A percentile compares a stretch with the other conserved stretches of the same genome.
phyloP scores from a whole-genome alignment of 140 eudicot genomes.

The Ambrosia hybrid region DNA sequence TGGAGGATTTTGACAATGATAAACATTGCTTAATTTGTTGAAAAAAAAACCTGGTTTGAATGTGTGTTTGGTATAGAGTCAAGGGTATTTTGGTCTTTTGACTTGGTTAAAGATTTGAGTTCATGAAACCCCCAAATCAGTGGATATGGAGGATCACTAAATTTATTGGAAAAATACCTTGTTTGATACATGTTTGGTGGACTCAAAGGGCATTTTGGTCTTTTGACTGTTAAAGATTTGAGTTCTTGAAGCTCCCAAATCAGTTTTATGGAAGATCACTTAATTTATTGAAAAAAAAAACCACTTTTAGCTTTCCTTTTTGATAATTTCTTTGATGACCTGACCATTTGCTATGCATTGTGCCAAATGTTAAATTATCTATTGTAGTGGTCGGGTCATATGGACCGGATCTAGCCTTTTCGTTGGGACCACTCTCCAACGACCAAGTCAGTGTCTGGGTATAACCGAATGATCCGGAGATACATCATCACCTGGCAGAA shows the following conservation, averaged over 20 bases:
- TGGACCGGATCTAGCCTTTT: too few species aligned
- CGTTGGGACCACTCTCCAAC: too few species aligned
- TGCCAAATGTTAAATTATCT: too few species aligned
- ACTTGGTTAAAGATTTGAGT: background rate
- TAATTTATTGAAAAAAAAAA: too few species aligned
- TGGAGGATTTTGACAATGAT: background rate
- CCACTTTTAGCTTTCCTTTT: background rate
- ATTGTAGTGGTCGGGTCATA: too few species aligned
- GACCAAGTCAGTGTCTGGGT: too few species aligned
- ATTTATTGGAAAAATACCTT: background rate
- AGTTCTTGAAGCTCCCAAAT: background rate
- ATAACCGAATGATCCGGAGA: too few species aligned
- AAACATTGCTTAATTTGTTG: background rate
- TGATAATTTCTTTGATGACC: background rate
- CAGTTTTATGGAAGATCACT: too few species aligned
- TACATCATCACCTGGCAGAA: too few species aligned
- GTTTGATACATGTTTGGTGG: background rate
- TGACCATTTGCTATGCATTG: background rate
- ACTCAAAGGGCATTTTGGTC: slow-evolving; percentile 37
- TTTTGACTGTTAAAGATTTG: slow-evolving; percentile 6
- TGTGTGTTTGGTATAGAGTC: background rate
- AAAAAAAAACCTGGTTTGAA: background rate
- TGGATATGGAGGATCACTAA: background rate
- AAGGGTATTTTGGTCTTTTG: slow-evolving; percentile 38
- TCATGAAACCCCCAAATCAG: slow-evolving; percentile 17